Base-by-base conservation (phyloP, 1,284 basidiomycete genomes). In the Papiliotrema fonsecae region DNA sequence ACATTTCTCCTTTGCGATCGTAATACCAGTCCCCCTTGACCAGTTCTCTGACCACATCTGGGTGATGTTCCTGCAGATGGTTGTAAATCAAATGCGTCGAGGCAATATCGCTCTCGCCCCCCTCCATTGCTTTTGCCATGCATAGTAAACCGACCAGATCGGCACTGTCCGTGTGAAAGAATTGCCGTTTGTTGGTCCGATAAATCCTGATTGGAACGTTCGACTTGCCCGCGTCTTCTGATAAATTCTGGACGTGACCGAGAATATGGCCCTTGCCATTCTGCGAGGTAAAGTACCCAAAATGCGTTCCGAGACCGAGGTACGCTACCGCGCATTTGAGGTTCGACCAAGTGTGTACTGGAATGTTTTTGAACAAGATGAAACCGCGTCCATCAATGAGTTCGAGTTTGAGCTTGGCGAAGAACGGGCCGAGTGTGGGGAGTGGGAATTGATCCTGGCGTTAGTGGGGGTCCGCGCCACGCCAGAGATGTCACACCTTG, bases 131-230 rank as follows among this genome's bases (percentile, higher is more conserved):
- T 40, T 65, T 67, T 60, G 72, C 47, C 13, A 77, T 67, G 44
- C 76, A 77, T 14, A 76, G 65, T 3, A 77, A 61, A 5, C 75
- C 75, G 45, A 76, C 69, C 18, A 75, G 62, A 19, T 72, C 72
- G 18, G 58, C 43, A 2, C 51, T 48, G 47, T 66, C 65, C 22
- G 60, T 60, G 56, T 75, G 75, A 64, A 75, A 75, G 62, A 69
- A 74, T 52, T 75, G 74, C 13, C 66, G 56, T 5, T 69, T 68
- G 42, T 70, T 66, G 39, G 74, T 75, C 1, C 61, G 64, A 61
- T 76, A 76, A 56, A 75, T 75, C n/a, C 75, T 51, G n/a, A 75
- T 71, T 50, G 70, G 73, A 55, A 71, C 64, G 47, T 74, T 72
- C 14, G 44, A 44, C 45, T 72, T 63, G 1, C 69, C 73, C 1